Evolutionary conservation across 169 alveolate species (phyloP), one percentile per base, ranked within the genome.

Genomic region (Cryptosporidium bovis): DNA sequence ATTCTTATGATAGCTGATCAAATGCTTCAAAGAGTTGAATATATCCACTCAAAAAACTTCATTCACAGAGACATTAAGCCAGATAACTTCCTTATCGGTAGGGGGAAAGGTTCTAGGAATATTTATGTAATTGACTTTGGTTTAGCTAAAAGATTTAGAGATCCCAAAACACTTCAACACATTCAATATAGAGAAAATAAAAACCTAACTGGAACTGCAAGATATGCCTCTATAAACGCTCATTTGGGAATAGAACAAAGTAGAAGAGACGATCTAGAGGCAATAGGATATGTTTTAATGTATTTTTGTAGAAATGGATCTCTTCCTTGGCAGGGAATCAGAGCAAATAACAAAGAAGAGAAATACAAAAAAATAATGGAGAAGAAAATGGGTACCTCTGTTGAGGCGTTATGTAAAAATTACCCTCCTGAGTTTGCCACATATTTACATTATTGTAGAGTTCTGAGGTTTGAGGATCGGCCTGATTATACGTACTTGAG

Each of bases 261-360:
- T 66, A 90, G 96, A 40, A 93, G 97, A 29, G 98, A 96, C 82
- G 98, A 96, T 90, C 83, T 95, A 29, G 98, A 96, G 85, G 94
- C 96, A n/a, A 77, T 95, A 31, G 97, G 97, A 53, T 93, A 93
- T 92, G 94, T 93, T 48, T 83, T 92, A 55, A 82, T 92, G 83
- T 95, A 94, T 85, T 94, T 95, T 83, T 90, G 93, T 64, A 87
- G 93, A 77, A 93, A 84, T 83, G 96, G 97, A 1, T 67, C 91
- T 46, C 90, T 95, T 13, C 97, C 97, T 34, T 95, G 97, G 97
- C 93, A 95, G 82, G 95, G 95, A 46, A 82, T 93, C 15, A 84
- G 92, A 58, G 95, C 93, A 10, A 90, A 84, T 46, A 93, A 92
- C 48, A 93, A 93, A 66, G 93, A 93, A 83, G 97, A 95, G 71